Evolutionary conservation across 2,329 filamentous ascomycete species (phyloP).

Genomic region (Acrocalymma vagum): DNA sequence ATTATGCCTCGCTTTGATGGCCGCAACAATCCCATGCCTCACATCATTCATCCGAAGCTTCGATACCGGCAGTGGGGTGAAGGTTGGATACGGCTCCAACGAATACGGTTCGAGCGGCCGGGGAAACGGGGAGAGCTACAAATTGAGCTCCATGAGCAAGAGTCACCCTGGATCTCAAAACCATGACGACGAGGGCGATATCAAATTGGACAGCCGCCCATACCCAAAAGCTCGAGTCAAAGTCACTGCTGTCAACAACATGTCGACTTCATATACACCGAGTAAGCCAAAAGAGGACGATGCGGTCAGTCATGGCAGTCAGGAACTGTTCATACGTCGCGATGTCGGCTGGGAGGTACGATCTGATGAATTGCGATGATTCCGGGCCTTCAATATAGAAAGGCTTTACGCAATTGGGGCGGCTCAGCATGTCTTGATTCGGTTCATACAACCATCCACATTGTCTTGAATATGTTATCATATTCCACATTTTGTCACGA

Average conservation of each 20-base stretch:
- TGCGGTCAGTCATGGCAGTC: conserved; percentile 26
- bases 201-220: too few species aligned
- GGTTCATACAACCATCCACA: too few species aligned
- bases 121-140: conserved; percentile 7
- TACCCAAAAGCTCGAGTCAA: too few species aligned
- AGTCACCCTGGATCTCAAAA: conserved; percentile 2
- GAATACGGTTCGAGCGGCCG: conserved; percentile 9
- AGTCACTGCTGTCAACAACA: conserved; percentile 3
- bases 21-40: conserved; percentile 36
- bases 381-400: too few species aligned
- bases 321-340: conserved; percentile 32
- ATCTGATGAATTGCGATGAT: conserved; percentile 9
- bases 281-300: conserved; percentile 11
- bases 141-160: conserved; percentile 9
- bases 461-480: too few species aligned
- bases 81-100: conserved; percentile 20
- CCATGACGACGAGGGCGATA: too few species aligned
- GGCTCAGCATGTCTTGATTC: too few species aligned
- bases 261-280: neutral
- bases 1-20: conserved; percentile 32
- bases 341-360: conserved; percentile 29
- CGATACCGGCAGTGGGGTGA: conserved; percentile 32
- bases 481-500: too few species aligned
- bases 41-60: conserved; percentile 36
- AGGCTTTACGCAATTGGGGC: too few species aligned